Conservation (phyloP, 371 early-diverging fungal species). For the Mucor indicus region DNA sequence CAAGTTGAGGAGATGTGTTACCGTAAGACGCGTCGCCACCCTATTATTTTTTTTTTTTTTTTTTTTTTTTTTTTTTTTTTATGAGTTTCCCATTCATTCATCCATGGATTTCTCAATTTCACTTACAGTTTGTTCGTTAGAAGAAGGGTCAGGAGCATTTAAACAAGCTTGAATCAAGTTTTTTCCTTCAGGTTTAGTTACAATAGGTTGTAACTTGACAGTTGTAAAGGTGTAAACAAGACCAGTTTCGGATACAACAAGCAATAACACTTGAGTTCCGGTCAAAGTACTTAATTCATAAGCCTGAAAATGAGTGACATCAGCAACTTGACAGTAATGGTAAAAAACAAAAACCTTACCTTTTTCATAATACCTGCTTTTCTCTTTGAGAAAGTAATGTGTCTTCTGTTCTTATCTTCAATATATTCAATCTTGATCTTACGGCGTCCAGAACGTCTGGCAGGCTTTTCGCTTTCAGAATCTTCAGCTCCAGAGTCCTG, state of each 20-base stretch:
- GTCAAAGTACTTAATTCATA: conserved; percentile 96
- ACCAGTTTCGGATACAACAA: conserved; percentile 98
- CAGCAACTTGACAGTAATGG: too few relatives aligned
- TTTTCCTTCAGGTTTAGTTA: conserved; percentile 93
- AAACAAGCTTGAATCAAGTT: conserved; percentile 94
- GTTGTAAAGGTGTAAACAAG: conserved; percentile 99
- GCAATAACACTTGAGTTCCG: conserved; percentile 94
- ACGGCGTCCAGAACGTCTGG: conserved; percentile 77
- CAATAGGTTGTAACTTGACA: conserved; percentile 93
- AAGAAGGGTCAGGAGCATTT: conserved; percentile 80
- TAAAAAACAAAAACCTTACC: conserved; percentile 34
- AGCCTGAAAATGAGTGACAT: conserved; percentile 68
- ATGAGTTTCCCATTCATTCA: too few relatives aligned
- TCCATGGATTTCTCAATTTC: too few relatives aligned
- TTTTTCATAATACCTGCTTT: conserved; percentile 99
- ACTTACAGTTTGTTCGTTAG: conserved; percentile 14
- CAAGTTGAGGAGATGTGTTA: conserved; percentile 11
- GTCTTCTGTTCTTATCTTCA: conserved; percentile 89
- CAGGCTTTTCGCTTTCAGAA: conserved; percentile 38
- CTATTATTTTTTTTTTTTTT: conserved; percentile 5
- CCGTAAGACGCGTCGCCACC: conserved; percentile 27
- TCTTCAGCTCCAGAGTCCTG: conserved; percentile 45
- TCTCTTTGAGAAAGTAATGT: conserved; percentile 97
- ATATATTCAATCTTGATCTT: conserved; percentile 98
- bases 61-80: background rate